These are phyloP conservation scores for Cercospora sesami DNA, from an alignment of 2,329 filamentous ascomycete genomes.

Conservation along the genomic window DNA sequence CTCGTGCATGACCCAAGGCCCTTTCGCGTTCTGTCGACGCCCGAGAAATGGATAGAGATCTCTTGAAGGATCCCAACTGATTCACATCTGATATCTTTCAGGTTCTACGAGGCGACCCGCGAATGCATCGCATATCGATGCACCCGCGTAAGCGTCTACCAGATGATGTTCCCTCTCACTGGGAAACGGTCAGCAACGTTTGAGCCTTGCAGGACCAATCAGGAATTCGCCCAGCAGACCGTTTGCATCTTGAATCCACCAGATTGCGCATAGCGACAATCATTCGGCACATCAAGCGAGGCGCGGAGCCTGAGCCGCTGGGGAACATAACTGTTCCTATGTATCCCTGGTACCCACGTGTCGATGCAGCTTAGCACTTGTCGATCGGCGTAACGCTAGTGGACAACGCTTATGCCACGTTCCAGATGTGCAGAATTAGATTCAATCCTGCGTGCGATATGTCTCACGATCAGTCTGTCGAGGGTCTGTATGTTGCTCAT, in stretches of 20 bases:
- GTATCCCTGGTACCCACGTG: not conserved
- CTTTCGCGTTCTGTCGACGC: not conserved
- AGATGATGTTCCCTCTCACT: not conserved
- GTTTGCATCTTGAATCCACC: not conserved
- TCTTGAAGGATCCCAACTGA: not conserved
- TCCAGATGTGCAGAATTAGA: not conserved
- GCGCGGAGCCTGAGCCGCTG: not conserved
- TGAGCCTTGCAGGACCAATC: not conserved
- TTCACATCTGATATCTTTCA: not conserved
- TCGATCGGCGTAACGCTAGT: not conserved
- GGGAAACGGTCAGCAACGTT: not conserved
- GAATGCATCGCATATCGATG: not conserved
- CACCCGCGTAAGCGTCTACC: not conserved
- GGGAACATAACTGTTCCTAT: not conserved
- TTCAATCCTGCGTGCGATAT: not conserved
- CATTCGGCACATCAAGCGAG: not conserved
- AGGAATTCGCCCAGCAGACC: not conserved
- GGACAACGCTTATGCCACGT: not conserved
- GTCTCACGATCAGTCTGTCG: not conserved
- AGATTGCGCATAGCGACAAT: not conserved
- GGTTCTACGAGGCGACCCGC: not conserved
- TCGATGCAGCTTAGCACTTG: not conserved
- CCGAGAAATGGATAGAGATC: not conserved
- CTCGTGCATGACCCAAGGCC: not conserved
- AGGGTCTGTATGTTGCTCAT: not conserved